phyloP scores from a whole-genome alignment of 768 basidiomycete genomes.

The Panellus pusillus region DNA sequence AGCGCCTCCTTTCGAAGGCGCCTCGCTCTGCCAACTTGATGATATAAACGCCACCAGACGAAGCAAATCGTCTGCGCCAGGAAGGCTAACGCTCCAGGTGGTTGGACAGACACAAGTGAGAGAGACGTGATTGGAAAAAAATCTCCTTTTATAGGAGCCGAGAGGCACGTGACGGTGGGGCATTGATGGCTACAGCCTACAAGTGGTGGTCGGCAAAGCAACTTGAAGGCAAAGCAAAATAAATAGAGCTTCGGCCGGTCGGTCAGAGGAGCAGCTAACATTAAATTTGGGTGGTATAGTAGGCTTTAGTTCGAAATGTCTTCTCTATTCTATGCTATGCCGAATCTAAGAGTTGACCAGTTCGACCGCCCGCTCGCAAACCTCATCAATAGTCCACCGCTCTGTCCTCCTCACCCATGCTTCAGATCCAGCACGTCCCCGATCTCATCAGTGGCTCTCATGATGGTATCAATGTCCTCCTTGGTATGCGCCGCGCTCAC shows the following conservation, averaged over 20 bases:
- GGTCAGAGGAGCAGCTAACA: not conserved
- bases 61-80: slow-evolving; percentile 13
- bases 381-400: slow-evolving; percentile 78
- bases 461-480: slow-evolving; percentile 86
- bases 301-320: not conserved
- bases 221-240: too few species aligned
- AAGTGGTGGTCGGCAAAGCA: too few species aligned
- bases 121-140: not conserved
- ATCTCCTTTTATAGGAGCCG: not conserved
- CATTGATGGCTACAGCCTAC: too few species aligned
- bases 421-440: slow-evolving; percentile 91
- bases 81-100: slow-evolving; percentile 9
- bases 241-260: too few species aligned
- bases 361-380: slow-evolving; percentile 71
- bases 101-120: slow-evolving; percentile 17
- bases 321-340: not conserved
- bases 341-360: slow-evolving; percentile 47
- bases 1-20: slow-evolving; percentile 5
- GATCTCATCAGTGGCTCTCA: slow-evolving; percentile 88
- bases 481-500: slow-evolving; percentile 95
- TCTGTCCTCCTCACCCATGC: slow-evolving; percentile 58
- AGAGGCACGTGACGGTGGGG: too few species aligned
- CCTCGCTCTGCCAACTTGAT: slow-evolving; percentile 18
- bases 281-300: not conserved
- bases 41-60: slow-evolving; percentile 13